These are phyloP conservation scores for Zygoascus ofunaensis DNA, from an alignment of 805 yeast genomes.

Conservation along the genomic window DNA sequence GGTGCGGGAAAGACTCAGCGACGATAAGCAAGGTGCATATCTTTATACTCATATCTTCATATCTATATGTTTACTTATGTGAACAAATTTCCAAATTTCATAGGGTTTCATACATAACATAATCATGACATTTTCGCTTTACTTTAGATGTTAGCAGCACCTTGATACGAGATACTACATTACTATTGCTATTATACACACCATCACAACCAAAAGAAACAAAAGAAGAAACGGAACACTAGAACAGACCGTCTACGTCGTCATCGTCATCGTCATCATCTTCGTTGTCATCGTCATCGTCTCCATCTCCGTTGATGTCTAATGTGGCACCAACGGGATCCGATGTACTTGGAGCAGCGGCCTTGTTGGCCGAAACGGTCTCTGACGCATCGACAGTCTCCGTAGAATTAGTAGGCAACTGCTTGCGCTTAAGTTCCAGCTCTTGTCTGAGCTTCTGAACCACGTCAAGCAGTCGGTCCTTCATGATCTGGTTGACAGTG, in stretches of 20 bases:
- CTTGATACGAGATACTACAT: no score
- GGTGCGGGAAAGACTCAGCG: slow-evolving; percentile 88
- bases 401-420: slow-evolving; percentile 34
- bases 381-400: slow-evolving; percentile 3
- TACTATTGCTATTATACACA: no score
- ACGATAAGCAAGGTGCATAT: slow-evolving; percentile 41
- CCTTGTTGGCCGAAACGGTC: slow-evolving; percentile 17
- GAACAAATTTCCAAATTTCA: no score
- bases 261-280: slow-evolving; percentile 43
- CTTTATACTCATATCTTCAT: not conserved
- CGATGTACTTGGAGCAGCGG: slow-evolving; percentile 26
- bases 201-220: no score
- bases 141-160: no score
- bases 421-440: slow-evolving; percentile 68
- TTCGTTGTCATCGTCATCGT: slow-evolving; percentile 29
- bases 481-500: slow-evolving; percentile 70
- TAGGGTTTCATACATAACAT: no score
- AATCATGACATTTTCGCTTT: no score
- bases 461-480: slow-evolving; percentile 75
- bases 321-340: slow-evolving; percentile 24
- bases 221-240: no score
- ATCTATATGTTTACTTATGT: not conserved
- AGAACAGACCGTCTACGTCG: slow-evolving; percentile 34
- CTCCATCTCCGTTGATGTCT: slow-evolving; percentile 31
- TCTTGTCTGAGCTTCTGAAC: slow-evolving; percentile 71